Percentiles rank a stretch among this genome's conserved stretches.
Conservation (phyloP, 1,284 basidiomycete species). For the Ustilago hordei region DNA sequence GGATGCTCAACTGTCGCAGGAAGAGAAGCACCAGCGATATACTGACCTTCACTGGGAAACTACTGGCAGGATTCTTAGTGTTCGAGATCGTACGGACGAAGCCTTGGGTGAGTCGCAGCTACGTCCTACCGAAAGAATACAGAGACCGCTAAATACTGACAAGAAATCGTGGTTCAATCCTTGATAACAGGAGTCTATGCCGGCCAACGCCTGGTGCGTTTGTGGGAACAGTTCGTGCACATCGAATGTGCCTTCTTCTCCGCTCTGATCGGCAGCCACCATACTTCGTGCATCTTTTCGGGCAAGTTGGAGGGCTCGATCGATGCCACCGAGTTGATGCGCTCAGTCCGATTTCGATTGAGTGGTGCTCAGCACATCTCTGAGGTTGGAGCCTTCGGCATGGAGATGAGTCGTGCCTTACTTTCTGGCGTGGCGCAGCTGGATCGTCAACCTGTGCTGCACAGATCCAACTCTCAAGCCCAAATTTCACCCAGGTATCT, state of each 20-base stretch:
- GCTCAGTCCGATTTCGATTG: background rate
- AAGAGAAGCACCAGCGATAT: conserved; percentile 16
- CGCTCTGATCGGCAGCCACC: conserved; percentile 8
- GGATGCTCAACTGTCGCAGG: background rate
- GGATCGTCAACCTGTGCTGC: conserved; percentile 22
- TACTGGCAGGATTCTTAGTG: conserved; percentile 1
- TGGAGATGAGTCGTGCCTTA: conserved; percentile 10
- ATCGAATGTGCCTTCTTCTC: conserved; percentile 21
- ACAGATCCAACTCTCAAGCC: background rate
- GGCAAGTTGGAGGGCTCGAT: conserved; percentile 14
- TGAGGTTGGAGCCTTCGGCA: conserved; percentile 3
- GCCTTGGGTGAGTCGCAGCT: conserved; percentile 8
- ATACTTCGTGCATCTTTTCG: conserved; percentile 11
- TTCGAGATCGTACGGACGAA: conserved; percentile 14
- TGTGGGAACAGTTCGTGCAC: conserved; percentile 26
- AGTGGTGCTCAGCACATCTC: background rate
- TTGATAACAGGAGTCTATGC: conserved; percentile 4
- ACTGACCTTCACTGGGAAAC: background rate
- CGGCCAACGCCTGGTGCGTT: conserved; percentile 19
- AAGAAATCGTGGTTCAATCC: background rate
- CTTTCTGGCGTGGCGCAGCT: conserved; percentile 18
- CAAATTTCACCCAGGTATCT: conserved; percentile 8
- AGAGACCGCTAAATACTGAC: background rate
- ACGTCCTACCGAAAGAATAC: background rate
- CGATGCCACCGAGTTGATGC: conserved; percentile 7